Evolutionary conservation across 805 yeast species (phyloP).

Genomic region (Candida maltosa): DNA sequence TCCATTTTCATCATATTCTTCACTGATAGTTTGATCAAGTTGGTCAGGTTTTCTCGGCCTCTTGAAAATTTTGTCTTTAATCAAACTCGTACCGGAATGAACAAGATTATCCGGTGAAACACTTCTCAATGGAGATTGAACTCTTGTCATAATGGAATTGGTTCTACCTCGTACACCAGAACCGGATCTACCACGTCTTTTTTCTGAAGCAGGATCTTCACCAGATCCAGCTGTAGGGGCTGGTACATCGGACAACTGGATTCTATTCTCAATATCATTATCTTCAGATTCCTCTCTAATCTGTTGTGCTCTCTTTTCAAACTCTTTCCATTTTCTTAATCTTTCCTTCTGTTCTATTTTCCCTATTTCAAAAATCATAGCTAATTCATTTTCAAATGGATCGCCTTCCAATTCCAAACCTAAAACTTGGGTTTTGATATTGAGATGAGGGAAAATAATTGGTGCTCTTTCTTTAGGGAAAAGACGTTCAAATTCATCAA

Average conservation of each 20-base stretch:
- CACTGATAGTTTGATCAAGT: constrained; percentile 1
- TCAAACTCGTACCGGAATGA: neutral
- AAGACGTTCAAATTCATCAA: constrained; percentile 29
- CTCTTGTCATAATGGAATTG: constrained; percentile 1
- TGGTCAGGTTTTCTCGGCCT: neutral
- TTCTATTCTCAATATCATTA: constrained; percentile 7
- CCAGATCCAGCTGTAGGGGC: constrained; percentile 1
- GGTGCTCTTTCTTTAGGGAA: constrained; percentile 37
- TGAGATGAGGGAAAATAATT: constrained; percentile 51
- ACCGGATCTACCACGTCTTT: neutral
- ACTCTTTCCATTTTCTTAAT: constrained; percentile 42
- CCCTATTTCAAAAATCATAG: constrained; percentile 65
- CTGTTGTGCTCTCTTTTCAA: constrained; percentile 25
- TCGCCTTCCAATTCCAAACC: constrained; percentile 78
- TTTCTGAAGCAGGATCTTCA: neutral
- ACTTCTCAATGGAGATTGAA: constrained; percentile 9
- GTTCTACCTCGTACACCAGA: neutral
- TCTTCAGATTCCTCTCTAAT: constrained; percentile 14
- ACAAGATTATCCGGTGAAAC: constrained; percentile 1
- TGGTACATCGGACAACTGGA: constrained; percentile 8
- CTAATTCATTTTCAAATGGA: constrained; percentile 78
- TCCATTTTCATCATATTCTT: neutral
- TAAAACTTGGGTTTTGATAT: constrained; percentile 52
- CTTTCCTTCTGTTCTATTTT: constrained; percentile 61
- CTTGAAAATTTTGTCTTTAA: constrained; percentile 9